These are phyloP conservation scores for Houttuynia cordata DNA, from an alignment of 164 flowering plant genomes.

Conservation along the genomic window DNA sequence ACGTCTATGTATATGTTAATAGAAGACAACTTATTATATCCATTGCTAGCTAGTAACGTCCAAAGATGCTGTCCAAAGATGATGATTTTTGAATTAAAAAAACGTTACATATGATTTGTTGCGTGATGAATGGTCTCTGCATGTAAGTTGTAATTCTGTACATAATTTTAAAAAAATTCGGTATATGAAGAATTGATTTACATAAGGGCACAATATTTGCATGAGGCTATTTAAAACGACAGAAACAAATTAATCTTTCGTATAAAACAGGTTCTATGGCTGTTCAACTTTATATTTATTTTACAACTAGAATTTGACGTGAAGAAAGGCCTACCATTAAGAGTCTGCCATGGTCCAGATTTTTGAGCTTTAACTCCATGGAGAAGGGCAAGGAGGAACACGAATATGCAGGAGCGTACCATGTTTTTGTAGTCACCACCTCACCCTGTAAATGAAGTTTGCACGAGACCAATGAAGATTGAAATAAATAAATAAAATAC, in stretches of 20 bases:
- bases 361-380: conserved; percentile 22
- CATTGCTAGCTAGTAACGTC: background rate
- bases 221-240: too few relatives aligned
- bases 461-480: too few relatives aligned
- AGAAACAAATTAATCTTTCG: too few relatives aligned
- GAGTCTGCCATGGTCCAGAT: conserved; percentile 39
- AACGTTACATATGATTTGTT: background rate
- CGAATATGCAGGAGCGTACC: conserved; percentile 26
- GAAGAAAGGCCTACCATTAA: conserved; percentile 27
- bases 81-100: background rate
- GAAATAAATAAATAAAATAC: too few relatives aligned
- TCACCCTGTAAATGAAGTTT: too few relatives aligned
- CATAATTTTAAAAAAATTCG: too few relatives aligned
- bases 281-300: too few relatives aligned
- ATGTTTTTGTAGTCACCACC: conserved; percentile 6
- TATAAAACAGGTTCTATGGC: background rate
- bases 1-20: background rate
- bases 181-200: too few relatives aligned
- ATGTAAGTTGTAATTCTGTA: too few relatives aligned
- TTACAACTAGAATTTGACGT: background rate
- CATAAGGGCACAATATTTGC: too few relatives aligned
- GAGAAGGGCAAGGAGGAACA: conserved; percentile 24
- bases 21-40: background rate
- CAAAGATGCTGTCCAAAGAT: too few relatives aligned
- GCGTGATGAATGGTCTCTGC: too few relatives aligned